phyloP scores from a whole-genome alignment of 495 filamentous ascomycete species.

The Penicillium canescens region DNA sequence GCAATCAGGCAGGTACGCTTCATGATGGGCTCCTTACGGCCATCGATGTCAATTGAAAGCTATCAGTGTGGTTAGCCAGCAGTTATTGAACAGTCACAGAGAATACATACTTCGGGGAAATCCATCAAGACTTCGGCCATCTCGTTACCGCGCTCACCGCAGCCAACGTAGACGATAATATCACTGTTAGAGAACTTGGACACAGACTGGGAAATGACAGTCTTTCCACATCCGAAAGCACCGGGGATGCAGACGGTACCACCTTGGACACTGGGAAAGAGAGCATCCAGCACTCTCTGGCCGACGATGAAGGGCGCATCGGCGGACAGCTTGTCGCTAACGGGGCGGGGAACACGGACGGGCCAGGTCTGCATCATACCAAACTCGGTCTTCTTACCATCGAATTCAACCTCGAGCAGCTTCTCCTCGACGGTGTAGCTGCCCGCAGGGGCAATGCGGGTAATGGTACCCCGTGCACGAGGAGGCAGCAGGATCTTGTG shows the following conservation, averaged over 20 bases:
- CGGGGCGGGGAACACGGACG: conserved; percentile 92
- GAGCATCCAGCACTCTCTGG: conserved; percentile 91
- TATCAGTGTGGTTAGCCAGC: conserved; percentile 28
- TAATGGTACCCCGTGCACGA: conserved; percentile 87
- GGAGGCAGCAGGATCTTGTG: conserved; percentile 97
- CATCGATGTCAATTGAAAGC: conserved; percentile 85
- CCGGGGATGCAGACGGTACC: conserved; percentile 98
- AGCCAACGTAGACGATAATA: conserved; percentile 98
- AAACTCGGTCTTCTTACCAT: conserved; percentile 89
- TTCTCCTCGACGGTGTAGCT: conserved; percentile 94
- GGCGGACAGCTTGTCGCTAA: conserved; percentile 84
- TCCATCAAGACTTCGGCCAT: conserved; percentile 99
- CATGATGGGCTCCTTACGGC: conserved; percentile 98
- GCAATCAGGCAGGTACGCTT: conserved; percentile 98
- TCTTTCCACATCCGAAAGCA: conserved; percentile 99
- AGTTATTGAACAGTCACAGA: too few relatives aligned
- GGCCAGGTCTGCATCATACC: conserved; percentile 99
- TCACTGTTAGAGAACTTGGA: conserved; percentile 99
- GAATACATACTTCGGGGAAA: conserved; percentile 73
- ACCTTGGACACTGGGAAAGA: conserved; percentile 97
- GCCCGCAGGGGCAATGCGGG: conserved; percentile 80
- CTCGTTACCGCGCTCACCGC: conserved; percentile 97
- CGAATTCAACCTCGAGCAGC: conserved; percentile 94
- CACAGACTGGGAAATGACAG: conserved; percentile 95
- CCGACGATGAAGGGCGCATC: conserved; percentile 91